Evolutionary conservation across 208 protist species (phyloP).

Genomic region (Crithidia thermophila): DNA sequence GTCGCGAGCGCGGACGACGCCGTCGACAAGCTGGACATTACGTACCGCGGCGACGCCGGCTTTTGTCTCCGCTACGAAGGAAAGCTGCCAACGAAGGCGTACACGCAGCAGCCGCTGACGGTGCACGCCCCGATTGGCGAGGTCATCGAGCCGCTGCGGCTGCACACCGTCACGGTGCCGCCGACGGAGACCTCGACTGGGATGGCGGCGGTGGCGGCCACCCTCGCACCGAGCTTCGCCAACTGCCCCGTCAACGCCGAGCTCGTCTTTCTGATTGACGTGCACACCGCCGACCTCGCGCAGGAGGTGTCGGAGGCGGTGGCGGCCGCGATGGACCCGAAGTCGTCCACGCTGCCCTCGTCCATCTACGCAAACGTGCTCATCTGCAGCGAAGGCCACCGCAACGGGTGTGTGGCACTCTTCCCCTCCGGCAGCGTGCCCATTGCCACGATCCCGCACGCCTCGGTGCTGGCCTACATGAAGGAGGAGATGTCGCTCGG

Average conservation of each 20-base stretch:
- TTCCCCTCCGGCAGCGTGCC: constrained; percentile 31
- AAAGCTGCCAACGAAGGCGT: constrained; percentile 16
- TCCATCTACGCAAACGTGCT: constrained; percentile 59
- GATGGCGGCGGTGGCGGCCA: constrained; percentile 44
- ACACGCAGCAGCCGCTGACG: constrained; percentile 28
- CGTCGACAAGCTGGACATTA: constrained; percentile 6
- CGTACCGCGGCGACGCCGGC: constrained; percentile 46
- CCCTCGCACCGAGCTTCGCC: constrained; percentile 51
- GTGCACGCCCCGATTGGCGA: constrained; percentile 43
- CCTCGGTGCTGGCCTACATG: constrained; percentile 30
- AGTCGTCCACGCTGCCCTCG: constrained; percentile 37
- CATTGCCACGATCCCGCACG: constrained; percentile 22
- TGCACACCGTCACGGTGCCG: constrained; percentile 24
- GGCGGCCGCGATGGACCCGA: constrained; percentile 31
- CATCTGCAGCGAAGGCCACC: constrained; percentile 36
- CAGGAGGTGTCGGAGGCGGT: constrained; percentile 42
- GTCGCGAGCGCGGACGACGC: not conserved
- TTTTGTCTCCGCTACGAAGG: constrained; percentile 40
- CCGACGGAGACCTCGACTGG: constrained; percentile 25
- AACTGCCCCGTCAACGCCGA: constrained; percentile 55
- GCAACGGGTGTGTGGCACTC: constrained; percentile 21
- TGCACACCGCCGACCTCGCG: constrained; percentile 33
- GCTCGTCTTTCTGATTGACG: constrained; percentile 69
- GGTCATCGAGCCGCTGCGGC: constrained; percentile 63
- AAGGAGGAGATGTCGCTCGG: constrained; percentile 23